Base-by-base conservation (phyloP, 2,329 filamentous ascomycete species). In the Pochonia chlamydosporia region DNA sequence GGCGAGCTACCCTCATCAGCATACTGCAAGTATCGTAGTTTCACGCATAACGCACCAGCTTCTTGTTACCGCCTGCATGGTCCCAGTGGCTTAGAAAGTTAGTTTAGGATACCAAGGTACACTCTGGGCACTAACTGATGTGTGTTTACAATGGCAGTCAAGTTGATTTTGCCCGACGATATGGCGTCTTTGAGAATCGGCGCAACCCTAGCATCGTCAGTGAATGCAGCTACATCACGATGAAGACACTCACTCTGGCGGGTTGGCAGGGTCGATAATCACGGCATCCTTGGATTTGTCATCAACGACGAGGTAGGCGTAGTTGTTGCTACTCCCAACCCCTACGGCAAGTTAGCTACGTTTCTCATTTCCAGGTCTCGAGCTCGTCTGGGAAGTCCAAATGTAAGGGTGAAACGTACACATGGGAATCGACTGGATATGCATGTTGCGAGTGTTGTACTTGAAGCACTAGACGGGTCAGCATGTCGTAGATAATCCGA, bases 141-240 rank as follows among this genome's bases (percentile, higher is more conserved):
- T 2, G 93, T 99, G 63, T 99, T 99, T 59, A 97, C 84, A 62
- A 99, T 95, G 43, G 84, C 87, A 21, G 79, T 90, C 52, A 99
- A 71, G 57, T 95, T 91, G 61, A 96, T 89, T 56, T 81, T 79
- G 14, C 85, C 84, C 20, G 74, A 70, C 35, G 82, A 69, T 5
- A 88, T 84, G 50, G 87, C 83, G 54, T 90, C 77, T 63, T 92
- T 84, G 44, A 99, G 69, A 14, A 83, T 67, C 0, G 81, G 81
- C 1, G 73, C 67, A 40, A 85, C 80, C 57, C 81, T 84, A 31
- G 25, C 21, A 13, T 3, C 40, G 35, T 55, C 30, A 59, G 48
- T 40, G 3, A 23, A 23, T 6, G 33, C 33, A 21, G 7, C 42
- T 18, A 25, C 16, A 39, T 28, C 14, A 21, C 10, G 10, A 40